phyloP scores from a whole-genome alignment of 2,329 filamentous ascomycete genomes.

The Cordyceps farinosa region DNA sequence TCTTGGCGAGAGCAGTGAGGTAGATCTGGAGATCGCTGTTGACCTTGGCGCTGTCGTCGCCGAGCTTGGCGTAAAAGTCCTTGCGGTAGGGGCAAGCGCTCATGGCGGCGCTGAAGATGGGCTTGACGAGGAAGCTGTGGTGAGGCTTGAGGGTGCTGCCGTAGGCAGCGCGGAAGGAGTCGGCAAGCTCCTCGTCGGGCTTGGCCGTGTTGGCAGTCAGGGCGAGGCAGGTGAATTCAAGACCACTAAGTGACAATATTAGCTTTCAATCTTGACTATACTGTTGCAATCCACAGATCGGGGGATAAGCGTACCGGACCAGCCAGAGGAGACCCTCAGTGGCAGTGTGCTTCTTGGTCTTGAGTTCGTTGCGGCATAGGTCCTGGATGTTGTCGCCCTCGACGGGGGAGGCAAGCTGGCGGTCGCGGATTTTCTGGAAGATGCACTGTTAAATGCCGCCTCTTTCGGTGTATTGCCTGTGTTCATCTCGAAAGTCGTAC shows the following conservation, averaged over 20 bases:
- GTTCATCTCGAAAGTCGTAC: conserved; percentile 41
- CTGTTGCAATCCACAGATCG: conserved; percentile 22
- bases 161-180: conserved; percentile 86
- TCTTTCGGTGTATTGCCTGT: background rate
- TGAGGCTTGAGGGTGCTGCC: conserved; percentile 82
- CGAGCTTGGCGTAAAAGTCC: conserved; percentile 89
- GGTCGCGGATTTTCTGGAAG: conserved; percentile 78
- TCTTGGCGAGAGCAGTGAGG: conserved; percentile 72
- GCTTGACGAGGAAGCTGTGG: conserved; percentile 86
- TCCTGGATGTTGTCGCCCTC: conserved; percentile 83
- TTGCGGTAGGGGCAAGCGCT: conserved; percentile 86
- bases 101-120: conserved; percentile 91
- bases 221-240: conserved; percentile 88
- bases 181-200: conserved; percentile 68
- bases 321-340: conserved; percentile 92
- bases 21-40: conserved; percentile 63
- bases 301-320: conserved; percentile 56
- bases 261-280: conserved; percentile 2
- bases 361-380: conserved; percentile 82
- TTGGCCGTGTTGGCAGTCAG: conserved; percentile 73
- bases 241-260: conserved; percentile 56
- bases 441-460: background rate
- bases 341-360: conserved; percentile 81
- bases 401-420: conserved; percentile 71
- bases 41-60: conserved; percentile 61